These are phyloP conservation scores for Phalaenopsis equestris DNA, from an alignment of 106 monocot genomes.

Conservation along the genomic window DNA sequence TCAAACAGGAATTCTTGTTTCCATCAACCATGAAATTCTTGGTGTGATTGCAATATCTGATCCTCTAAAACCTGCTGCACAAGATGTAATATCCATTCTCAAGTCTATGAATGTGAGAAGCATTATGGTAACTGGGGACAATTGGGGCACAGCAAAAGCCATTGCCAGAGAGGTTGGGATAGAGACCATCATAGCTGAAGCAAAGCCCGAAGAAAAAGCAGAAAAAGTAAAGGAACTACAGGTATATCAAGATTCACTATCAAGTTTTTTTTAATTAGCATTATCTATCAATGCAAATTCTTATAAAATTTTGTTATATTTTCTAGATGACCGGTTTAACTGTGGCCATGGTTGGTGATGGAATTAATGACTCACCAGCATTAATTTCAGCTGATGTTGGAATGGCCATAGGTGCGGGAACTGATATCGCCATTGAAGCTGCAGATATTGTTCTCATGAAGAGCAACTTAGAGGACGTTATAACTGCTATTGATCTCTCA, in stretches of 20 bases:
- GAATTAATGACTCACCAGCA: conserved; percentile 90
- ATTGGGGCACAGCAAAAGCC: conserved; percentile 87
- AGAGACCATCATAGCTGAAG: conserved; percentile 60
- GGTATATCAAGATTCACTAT: background rate
- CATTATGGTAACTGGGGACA: conserved; percentile 95
- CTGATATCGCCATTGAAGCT: conserved; percentile 88
- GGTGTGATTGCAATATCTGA: conserved; percentile 84
- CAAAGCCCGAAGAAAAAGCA: conserved; percentile 72
- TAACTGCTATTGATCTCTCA: conserved; percentile 85
- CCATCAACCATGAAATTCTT: conserved; percentile 50
- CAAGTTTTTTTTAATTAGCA: background rate
- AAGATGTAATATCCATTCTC: conserved; percentile 80
- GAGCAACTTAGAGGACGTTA: conserved; percentile 91
- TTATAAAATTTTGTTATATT: background rate
- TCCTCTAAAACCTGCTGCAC: conserved; percentile 67
- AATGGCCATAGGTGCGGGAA: conserved; percentile 90
- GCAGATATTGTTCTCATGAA: conserved; percentile 97
- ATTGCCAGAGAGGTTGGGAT: conserved; percentile 81
- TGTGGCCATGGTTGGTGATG: conserved; percentile 97
- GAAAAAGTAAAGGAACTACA: conserved; percentile 46
- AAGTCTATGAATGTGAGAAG: conserved; percentile 77
- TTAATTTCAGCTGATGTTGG: conserved; percentile 88
- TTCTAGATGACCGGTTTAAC: conserved; percentile 65
- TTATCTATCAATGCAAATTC: background rate
- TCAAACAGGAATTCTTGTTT: conserved; percentile 63